These are phyloP conservation scores for Malbranchea zuffiana DNA, from an alignment of 2,329 filamentous ascomycete genomes.

Conservation along the genomic window DNA sequence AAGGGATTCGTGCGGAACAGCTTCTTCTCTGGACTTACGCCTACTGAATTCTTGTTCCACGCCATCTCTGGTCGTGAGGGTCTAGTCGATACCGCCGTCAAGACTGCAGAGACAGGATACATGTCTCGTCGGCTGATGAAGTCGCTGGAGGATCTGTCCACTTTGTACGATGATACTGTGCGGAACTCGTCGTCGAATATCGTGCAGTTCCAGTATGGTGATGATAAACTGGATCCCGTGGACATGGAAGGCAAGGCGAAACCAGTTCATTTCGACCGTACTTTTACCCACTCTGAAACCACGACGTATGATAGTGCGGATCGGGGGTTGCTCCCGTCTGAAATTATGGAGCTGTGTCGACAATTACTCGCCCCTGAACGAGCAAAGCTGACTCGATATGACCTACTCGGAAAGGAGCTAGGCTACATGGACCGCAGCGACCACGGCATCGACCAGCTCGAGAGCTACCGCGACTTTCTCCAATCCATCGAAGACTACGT, in stretches of 20 bases:
- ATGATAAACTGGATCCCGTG: conserved; percentile 87
- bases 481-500: conserved; percentile 67
- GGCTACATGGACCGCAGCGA: conserved; percentile 60
- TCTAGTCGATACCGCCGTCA: conserved; percentile 96
- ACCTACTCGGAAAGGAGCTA: conserved; percentile 52
- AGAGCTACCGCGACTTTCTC: conserved; percentile 73
- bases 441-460: conserved; percentile 60
- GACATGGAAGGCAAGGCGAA: conserved; percentile 94
- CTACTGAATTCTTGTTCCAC: conserved; percentile 94
- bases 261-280: conserved; percentile 84
- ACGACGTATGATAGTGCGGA: conserved; percentile 72
- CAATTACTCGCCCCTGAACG: conserved; percentile 58
- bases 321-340: conserved; percentile 57
- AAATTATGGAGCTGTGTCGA: conserved; percentile 60
- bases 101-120: conserved; percentile 96
- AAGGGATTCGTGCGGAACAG: conserved; percentile 97
- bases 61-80: conserved; percentile 97
- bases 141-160: conserved; percentile 86
- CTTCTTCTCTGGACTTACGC: conserved; percentile 84
- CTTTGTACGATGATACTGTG: conserved; percentile 88
- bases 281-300: conserved; percentile 69
- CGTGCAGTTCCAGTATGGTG: conserved; percentile 95
- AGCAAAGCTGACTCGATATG: conserved; percentile 50
- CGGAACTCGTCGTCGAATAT: conserved; percentile 79
- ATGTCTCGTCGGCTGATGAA: conserved; percentile 99